A percentile compares a stretch with the other conserved stretches of the same genome.
These are phyloP conservation scores for Brassica rapa DNA, from an alignment of 345 rosid species.

Conservation along the genomic window DNA sequence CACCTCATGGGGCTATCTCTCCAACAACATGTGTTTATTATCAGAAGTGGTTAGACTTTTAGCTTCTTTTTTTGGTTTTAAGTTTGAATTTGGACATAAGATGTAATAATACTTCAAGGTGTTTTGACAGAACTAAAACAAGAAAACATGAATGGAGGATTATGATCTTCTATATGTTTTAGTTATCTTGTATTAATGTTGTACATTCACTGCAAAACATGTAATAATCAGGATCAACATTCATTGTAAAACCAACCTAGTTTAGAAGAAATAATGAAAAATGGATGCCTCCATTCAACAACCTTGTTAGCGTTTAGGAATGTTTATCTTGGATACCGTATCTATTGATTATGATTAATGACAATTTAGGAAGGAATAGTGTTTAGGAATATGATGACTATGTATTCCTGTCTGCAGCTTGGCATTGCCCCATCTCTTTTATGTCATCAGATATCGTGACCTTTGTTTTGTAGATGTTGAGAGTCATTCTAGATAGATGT, in stretches of 20 bases:
- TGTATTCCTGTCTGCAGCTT: not conserved
- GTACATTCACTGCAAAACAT: too few species aligned
- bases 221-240: too few species aligned
- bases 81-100: not conserved
- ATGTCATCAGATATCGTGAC: not conserved
- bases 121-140: not conserved
- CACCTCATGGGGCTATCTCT: conserved; percentile 69
- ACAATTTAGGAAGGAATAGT: not conserved
- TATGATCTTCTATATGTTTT: too few species aligned
- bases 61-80: not conserved
- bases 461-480: not conserved
- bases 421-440: not conserved
- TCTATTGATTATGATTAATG: not conserved
- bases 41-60: conserved; percentile 74
- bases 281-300: not conserved
- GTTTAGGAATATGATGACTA: not conserved
- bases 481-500: not conserved
- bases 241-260: too few species aligned
- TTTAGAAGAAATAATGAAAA: too few species aligned
- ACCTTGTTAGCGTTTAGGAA: not conserved
- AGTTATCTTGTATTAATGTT: too few species aligned
- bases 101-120: not conserved
- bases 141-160: not conserved
- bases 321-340: not conserved
- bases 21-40: conserved; percentile 65